These are phyloP conservation scores for Microdochium trichocladiopsis DNA, from an alignment of 2,329 filamentous ascomycete genomes.

Conservation along the genomic window DNA sequence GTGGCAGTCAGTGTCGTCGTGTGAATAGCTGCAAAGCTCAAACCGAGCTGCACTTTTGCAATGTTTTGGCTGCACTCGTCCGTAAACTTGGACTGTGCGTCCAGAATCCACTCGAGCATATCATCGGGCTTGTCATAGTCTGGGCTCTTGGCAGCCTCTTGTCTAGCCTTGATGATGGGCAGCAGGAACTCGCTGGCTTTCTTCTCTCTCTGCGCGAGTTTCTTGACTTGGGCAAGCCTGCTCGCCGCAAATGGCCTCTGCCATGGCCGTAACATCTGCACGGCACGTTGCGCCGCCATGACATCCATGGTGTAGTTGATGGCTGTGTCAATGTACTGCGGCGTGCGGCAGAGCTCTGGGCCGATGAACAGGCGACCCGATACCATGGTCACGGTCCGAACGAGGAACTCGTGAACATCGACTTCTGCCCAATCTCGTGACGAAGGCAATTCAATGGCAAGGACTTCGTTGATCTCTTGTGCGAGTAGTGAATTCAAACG, in stretches of 20 bases:
- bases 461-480: no score
- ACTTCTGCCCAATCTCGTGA: no score
- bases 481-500: no score
- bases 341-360: constrained; percentile 16
- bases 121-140: constrained; percentile 23
- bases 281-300: constrained; percentile 15
- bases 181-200: constrained; percentile 26
- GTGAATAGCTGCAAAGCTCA: constrained; percentile 8
- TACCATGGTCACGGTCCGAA: no score
- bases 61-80: neutral
- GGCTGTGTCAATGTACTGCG: constrained; percentile 18
- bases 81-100: constrained; percentile 8
- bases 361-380: constrained; percentile 24
- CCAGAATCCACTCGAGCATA: constrained; percentile 24
- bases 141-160: constrained; percentile 9
- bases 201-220: constrained; percentile 27
- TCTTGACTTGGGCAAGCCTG: constrained; percentile 31
- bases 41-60: neutral
- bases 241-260: constrained; percentile 23
- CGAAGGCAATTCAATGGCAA: no score
- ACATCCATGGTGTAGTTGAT: constrained; percentile 23
- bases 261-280: constrained; percentile 18
- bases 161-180: constrained; percentile 20
- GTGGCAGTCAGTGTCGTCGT: constrained; percentile 1
- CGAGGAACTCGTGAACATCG: no score